phyloP scores from a whole-genome alignment of 2,329 filamentous ascomycete species.

The Septoria linicola region DNA sequence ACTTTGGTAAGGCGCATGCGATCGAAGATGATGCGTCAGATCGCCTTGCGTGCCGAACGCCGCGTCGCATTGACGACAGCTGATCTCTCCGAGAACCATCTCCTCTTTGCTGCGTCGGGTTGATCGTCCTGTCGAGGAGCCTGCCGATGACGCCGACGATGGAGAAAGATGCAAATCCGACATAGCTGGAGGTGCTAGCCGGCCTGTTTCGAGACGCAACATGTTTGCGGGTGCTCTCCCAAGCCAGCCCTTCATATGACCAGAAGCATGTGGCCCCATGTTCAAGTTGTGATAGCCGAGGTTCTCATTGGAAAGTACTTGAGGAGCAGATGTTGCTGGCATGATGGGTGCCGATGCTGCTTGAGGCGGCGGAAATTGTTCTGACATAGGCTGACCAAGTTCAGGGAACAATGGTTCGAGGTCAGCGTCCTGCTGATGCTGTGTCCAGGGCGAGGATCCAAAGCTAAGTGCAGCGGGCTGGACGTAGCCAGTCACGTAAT shows the following conservation, averaged over 20 bases:
- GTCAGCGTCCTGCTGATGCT: background rate
- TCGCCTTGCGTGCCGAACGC: conserved; percentile 23
- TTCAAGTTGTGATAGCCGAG: conserved; percentile 20
- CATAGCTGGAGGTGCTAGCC: conserved; percentile 16
- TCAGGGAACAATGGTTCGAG: conserved; percentile 17
- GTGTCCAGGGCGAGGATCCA: background rate
- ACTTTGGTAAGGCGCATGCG: conserved; percentile 23
- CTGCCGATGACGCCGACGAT: conserved; percentile 25
- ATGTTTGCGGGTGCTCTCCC: conserved; percentile 13
- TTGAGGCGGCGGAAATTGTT: background rate
- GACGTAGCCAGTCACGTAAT: background rate
- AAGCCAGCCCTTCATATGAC: conserved; percentile 24
- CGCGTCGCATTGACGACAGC: conserved; percentile 22
- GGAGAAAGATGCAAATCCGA: conserved; percentile 20
- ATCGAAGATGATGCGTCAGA: conserved; percentile 26
- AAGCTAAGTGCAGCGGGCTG: background rate
- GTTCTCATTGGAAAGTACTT: conserved; percentile 12
- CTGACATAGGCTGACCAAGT: background rate
- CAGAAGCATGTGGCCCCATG: background rate
- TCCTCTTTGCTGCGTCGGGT: conserved; percentile 18
- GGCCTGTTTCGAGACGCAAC: conserved; percentile 19
- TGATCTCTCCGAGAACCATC: conserved; percentile 19
- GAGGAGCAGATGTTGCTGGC: conserved; percentile 3
- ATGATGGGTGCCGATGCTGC: background rate
- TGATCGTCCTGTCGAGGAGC: conserved; percentile 17